Evolutionary conservation across 192 early-diverging fungal genomes (phyloP).

Genomic region (Linnemannia elongata): DNA sequence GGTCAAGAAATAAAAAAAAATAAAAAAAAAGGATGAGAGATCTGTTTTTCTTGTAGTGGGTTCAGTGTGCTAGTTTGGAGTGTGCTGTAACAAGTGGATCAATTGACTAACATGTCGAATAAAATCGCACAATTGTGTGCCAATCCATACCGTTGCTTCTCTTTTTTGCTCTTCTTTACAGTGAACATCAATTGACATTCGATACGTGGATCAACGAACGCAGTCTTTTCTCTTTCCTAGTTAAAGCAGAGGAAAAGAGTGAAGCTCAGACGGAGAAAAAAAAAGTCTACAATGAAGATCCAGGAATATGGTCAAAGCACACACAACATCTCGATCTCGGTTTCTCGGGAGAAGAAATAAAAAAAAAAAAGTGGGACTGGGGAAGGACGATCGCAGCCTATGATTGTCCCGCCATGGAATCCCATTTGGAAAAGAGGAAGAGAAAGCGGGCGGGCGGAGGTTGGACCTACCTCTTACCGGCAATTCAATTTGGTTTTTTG

Average conservation of each 20-base stretch:
- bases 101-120: no score
- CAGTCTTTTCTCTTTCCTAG: no score
- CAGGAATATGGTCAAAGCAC: background rate
- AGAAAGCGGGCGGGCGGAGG: conserved; percentile 3
- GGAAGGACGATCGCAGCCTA: background rate
- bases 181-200: no score
- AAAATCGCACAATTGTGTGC: no score
- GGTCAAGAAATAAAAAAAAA: no score
- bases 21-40: no score
- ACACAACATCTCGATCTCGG: background rate
- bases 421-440: background rate
- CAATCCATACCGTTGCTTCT: no score
- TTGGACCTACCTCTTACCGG: background rate
- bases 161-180: no score
- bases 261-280: background rate
- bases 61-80: no score
- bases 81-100: no score
- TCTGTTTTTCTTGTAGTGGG: no score
- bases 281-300: background rate
- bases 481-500: conserved; percentile 2
- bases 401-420: background rate
- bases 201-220: no score
- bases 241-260: background rate
- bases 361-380: background rate
- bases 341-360: conserved; percentile 2